Base-by-base conservation (phyloP, 805 yeast genomes). In the Kluyveromyces aestuarii region DNA sequence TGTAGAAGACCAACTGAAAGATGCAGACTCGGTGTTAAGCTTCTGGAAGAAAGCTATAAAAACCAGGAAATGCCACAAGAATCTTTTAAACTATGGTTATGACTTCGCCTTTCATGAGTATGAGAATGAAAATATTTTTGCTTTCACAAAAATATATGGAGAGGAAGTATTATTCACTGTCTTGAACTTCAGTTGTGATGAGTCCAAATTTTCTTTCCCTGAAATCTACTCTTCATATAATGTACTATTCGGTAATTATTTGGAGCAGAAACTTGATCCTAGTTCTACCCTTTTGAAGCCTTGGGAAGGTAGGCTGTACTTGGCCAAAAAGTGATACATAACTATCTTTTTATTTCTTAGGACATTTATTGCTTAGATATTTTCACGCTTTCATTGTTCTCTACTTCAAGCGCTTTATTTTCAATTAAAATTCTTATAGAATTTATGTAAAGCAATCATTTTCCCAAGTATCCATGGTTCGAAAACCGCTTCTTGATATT, bases 251-350 rank as follows among this genome's bases (percentile, higher is more conserved):
- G 72, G 72, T 49, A 66, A 61, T 37, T 60, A 60, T 16, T 54
- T 11, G 25, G 46, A n/a, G 33, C 16, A 55, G 13, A 57, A 46
- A 1, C 42, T 45, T 17, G 62, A 57, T 27, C 63, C 37, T 16
- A 30, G 46, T 37, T 45, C 52, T 18, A 39, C 55, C 8, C 49
- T 49, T 35, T 68, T 74, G 55, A 52, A 61, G 45, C 72, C 77
- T 37, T 74, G 69, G 58, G 79, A 73, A 59, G 74, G 72, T 17
- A 70, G 77, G 61, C 58, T 71, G 9, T 72, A 72, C 59, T 59
- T 44, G 45, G 56, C 40, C 40, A 37, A 6, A 21, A 21, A 21
- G 6, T 21, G 25, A 21, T 21, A 6, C 6, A 21, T 6, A 21
- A 3, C 3, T 21, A 6, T 21, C 3, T 21, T 3, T 21, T 21